A percentile compares a stretch with the other conserved stretches of the same genome.
Evolutionary conservation across 139 green algal species (phyloP).

Genomic region (Gonium pectorale): DNA sequence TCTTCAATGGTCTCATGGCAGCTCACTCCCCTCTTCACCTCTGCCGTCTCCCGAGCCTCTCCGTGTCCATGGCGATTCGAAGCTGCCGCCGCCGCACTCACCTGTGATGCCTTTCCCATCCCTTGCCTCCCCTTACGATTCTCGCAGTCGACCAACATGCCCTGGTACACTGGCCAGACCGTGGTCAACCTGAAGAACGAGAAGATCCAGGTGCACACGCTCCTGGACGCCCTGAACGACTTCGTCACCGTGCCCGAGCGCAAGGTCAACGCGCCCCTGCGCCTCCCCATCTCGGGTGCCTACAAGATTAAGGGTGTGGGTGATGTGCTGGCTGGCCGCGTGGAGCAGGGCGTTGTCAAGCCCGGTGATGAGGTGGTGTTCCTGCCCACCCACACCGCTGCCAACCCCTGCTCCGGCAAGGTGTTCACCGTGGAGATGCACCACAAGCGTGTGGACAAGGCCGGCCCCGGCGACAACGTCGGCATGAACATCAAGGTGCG

Average conservation of each 20-base stretch:
- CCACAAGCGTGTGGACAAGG: constrained; percentile 96
- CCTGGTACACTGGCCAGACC: constrained; percentile 93
- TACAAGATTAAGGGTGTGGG: constrained; percentile 99
- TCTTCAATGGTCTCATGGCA: no score
- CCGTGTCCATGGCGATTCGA: no score
- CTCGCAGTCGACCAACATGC: constrained; percentile 88
- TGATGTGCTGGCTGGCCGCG: constrained; percentile 96
- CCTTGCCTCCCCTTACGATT: no score
- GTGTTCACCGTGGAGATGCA: constrained; percentile 99
- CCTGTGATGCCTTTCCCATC: no score
- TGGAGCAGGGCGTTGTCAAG: constrained; percentile 98
- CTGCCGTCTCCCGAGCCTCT: no score
- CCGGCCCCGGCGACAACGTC: constrained; percentile 97
- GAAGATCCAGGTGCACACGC: constrained; percentile 78
- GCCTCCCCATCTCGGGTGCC: constrained; percentile 93
- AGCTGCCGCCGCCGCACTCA: no score
- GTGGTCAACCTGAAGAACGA: constrained; percentile 67
- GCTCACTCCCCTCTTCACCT: no score
- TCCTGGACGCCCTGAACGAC: constrained; percentile 93
- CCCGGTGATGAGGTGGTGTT: constrained; percentile 92
- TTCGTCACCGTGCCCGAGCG: constrained; percentile 87
- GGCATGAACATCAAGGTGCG: constrained; percentile 98
- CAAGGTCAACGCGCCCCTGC: constrained; percentile 87
- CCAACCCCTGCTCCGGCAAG: constrained; percentile 93
- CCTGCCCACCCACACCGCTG: constrained; percentile 89